Evolutionary conservation across 345 rosid genomes (phyloP).

Genomic region (Hibiscus trionum): DNA sequence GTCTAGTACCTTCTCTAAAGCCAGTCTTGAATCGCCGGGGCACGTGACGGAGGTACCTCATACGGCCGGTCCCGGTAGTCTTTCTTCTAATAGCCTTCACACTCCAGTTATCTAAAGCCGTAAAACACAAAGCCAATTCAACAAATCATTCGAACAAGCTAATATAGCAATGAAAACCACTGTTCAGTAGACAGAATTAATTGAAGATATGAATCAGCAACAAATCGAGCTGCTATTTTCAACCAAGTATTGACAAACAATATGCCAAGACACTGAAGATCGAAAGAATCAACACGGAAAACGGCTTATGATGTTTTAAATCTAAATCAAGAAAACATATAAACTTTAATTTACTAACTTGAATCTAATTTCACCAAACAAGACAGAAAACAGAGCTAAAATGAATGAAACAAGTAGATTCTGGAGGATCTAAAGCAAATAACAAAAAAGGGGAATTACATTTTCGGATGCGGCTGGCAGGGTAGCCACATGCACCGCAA

Average conservation of each 20-base stretch:
- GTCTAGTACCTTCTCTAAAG: conserved; percentile 56
- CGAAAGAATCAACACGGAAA: too few species aligned
- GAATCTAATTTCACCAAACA: neutral
- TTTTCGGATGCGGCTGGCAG: conserved; percentile 55
- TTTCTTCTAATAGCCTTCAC: conserved; percentile 70
- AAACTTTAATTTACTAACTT: neutral
- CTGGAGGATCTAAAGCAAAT: neutral
- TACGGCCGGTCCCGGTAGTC: conserved; percentile 74
- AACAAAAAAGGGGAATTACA: conserved; percentile 21
- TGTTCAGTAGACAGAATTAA: neutral
- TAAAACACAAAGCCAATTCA: neutral
- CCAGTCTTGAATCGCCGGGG: conserved; percentile 75
- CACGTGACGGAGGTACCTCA: conserved; percentile 61
- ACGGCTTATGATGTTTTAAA: neutral
- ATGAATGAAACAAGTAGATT: neutral
- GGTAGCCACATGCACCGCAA: conserved; percentile 65
- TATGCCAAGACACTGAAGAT: too few species aligned
- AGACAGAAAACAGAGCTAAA: neutral
- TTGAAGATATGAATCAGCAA: neutral
- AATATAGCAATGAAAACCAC: neutral
- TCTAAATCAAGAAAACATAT: neutral
- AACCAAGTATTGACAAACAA: neutral
- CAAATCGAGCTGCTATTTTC: neutral
- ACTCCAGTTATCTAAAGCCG: conserved; percentile 60
- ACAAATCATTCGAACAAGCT: neutral